Base-by-base conservation (phyloP, 2,329 filamentous ascomycete genomes). In the Exophiala xenobiotica region DNA sequence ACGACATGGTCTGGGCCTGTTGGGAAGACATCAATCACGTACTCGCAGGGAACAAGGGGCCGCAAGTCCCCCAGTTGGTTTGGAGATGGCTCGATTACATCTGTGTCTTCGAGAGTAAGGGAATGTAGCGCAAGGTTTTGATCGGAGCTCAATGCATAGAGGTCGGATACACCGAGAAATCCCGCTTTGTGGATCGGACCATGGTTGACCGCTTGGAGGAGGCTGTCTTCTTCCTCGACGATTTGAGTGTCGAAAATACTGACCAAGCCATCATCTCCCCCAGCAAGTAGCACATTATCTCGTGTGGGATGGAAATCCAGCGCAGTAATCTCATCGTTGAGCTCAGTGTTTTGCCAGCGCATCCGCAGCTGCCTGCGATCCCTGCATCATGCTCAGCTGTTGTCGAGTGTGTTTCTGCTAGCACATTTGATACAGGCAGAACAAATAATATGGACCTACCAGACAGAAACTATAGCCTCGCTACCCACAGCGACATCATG, bases 171-270 rank as follows among this genome's bases (percentile, higher is more conserved):
- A 11, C 72, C 75, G 19, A 85, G 68, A 65, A 83, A 83, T 2
- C 80, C 81, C 18, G 81, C 78, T 58, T 80, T 80, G 56, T 83
- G 80, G 43, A 85, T 76, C 6, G 82, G 83, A 41, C 78, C 71
- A 59, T 84, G 81, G 62, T 84, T 85, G 63, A 83, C 75, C 24
- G 83, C 80, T 62, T 83, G 80, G 44, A 80, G 71, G 23, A 85
- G 67, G 1, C 81, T 80, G 45, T 85, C 82, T 47, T 85, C 81
- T 65, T 85, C 82, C 42, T 80, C 78, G 2, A 66, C 61, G 35
- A 81, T 73, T 19, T 72, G 73, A 19, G 76, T 78, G 64, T 85
- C 77, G 64, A 85, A 85, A 51, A 85, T 69, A 57, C 82, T 83
- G 54, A 84, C 73, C 0, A 85, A 73, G 2, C 81, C 81, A 61